Evolutionary conservation across 345 rosid species (phyloP), one percentile per base, ranked within the genome.

Genomic region (Aurinia saxatilis): DNA sequence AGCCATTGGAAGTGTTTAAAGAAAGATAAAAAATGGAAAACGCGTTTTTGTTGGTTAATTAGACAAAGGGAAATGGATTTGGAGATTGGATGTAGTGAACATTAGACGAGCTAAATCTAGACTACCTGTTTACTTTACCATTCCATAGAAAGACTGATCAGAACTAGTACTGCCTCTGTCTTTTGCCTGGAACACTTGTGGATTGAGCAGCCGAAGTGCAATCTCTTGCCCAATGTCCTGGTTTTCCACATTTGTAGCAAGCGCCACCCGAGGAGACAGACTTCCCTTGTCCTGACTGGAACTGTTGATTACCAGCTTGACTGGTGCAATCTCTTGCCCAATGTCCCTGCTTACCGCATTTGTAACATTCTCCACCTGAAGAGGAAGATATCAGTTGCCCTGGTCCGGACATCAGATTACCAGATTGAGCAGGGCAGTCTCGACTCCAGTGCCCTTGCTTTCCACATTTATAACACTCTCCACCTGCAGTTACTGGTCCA

Each of bases 201-300:
- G 57, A 38, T 36, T 67, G 67, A 69, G 13, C 50, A 29, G 58
- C 70, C 37, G 38, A 37, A 67, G 79, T 58, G 74, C 88, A 80
- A 50, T 83, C 81, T 67, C 78, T 82, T 14, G 88, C 83, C 83
- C 82, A 78, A 47, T 83, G 88, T n/a, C 84, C 85, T 7, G 77
- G 66, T 54, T 78, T 76, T 17, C 81, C 78, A 6, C 83, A 83
- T 52, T 83, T 83, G 68, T 60, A 68, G 35, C 66, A 68, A 16
- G 60, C 38, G 11, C 78, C 53, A 52, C 68, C 42, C 29, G 78
- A 56, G 19, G 68, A 13, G 3, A 45, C 38, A 25, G 63, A 30
- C 41, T 60, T 60, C 35, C 63, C 63, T 21, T 66, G 66, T 31
- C 71, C 77, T 45, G 70, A 14, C 3, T 57, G 64, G 17, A 66